Evolutionary conservation across 306 rosid species (phyloP).

Genomic region (Rubus parviflorus): DNA sequence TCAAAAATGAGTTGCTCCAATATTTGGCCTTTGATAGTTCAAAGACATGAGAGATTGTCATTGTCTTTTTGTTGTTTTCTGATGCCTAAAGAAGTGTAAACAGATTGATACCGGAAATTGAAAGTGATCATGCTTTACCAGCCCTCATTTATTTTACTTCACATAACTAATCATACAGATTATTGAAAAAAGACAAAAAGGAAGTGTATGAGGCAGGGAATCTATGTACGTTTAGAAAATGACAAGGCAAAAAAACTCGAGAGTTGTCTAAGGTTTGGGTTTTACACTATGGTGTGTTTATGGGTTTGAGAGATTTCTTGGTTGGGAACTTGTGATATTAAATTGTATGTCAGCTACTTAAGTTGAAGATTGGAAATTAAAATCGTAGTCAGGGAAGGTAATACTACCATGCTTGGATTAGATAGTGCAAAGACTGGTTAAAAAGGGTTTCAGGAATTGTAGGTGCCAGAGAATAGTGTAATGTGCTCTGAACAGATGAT

Average conservation of each 20-base stretch:
- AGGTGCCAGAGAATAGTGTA: neutral
- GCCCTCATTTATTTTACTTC: neutral
- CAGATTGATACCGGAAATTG: neutral
- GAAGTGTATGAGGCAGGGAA: neutral
- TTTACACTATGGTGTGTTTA: neutral
- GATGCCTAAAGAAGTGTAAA: neutral
- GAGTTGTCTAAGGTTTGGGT: neutral
- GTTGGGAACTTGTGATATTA: neutral
- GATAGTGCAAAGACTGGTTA: neutral
- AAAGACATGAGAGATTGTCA: neutral
- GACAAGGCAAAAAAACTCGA: neutral
- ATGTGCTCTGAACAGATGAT: neutral
- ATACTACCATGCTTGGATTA: neutral
- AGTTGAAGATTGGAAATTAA: neutral
- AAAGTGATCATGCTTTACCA: neutral
- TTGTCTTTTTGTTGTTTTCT: neutral
- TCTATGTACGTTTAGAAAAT: neutral
- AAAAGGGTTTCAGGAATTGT: neutral
- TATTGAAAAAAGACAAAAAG: neutral
- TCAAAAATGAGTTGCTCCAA: neutral
- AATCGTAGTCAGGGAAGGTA: neutral
- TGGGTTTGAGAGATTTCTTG: neutral
- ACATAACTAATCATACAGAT: neutral
- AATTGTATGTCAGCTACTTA: conserved; percentile 1
- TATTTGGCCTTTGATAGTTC: neutral